These are phyloP conservation scores for Calycina herbarum DNA, from an alignment of 2,329 filamentous ascomycete species.

Conservation along the genomic window DNA sequence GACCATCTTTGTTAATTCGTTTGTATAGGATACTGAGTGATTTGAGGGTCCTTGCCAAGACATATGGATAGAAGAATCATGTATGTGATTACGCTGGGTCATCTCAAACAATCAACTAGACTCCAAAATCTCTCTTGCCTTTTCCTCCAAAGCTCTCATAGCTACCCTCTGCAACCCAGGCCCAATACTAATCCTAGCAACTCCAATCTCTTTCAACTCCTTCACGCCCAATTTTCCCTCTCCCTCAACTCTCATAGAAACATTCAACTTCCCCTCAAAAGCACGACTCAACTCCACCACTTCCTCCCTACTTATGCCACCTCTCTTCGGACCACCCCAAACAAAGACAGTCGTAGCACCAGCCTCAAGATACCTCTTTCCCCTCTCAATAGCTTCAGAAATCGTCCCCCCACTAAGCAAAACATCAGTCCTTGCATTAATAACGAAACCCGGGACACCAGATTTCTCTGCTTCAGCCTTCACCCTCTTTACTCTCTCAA, in stretches of 20 bases:
- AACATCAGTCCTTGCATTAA: conserved; percentile 60
- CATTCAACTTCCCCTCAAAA: conserved; percentile 51
- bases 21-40: no score
- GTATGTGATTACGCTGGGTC: no score
- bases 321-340: conserved; percentile 51
- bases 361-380: conserved; percentile 56
- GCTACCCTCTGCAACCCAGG: conserved; percentile 47
- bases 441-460: conserved; percentile 54
- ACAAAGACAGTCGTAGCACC: conserved; percentile 62
- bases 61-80: no score
- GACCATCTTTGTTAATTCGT: no score
- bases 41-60: no score
- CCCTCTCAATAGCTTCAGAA: conserved; percentile 50
- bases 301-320: conserved; percentile 47
- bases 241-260: conserved; percentile 42
- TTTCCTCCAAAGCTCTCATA: conserved; percentile 33
- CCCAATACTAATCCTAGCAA: conserved; percentile 57
- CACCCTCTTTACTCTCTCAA: conserved; percentile 45
- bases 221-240: conserved; percentile 44
- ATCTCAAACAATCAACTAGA: no score
- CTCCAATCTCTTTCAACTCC: conserved; percentile 50
- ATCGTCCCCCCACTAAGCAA: conserved; percentile 38
- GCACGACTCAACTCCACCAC: conserved; percentile 48
- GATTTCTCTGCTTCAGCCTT: conserved; percentile 45
- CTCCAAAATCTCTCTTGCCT: no score